Base-by-base conservation (phyloP, 1,284 basidiomycete species). In the Irpex rosettiformis region DNA sequence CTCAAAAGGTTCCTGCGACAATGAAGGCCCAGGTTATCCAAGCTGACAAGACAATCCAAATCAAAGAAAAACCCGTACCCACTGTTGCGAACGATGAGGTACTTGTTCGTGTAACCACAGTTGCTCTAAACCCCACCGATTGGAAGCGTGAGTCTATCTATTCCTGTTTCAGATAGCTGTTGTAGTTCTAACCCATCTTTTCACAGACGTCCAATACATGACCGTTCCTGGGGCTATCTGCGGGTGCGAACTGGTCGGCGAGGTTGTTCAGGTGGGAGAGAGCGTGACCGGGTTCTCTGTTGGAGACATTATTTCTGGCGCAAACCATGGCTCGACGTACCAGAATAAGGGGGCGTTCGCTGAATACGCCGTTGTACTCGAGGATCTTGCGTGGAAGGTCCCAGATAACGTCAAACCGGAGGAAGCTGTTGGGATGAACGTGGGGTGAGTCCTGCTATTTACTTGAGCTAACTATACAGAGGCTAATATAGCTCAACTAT, bases 371-470 rank as follows among this genome's bases (percentile, higher is more conserved):
- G 71, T 69, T 60, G 66, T 64, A 2, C 59, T 66, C n/a, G 68
- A 67, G 3, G 65, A 70, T n/a, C 63, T 73, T 1, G 66, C 69
- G 1, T 73, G 72, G 70, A 67, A 67, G 37, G 67, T 73, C 1
- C 73, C 75, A 2, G 61, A 65, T 2, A 65, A 51, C 13, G 25
- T 70, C 18, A 63, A 64, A 5, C 62, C 69, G 52, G 74, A 75
- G 33, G 68, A 77, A 51, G 79, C 78, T 0, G 74, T 75, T 7
- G 73, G 75, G 0, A 69, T 75, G 53, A 74, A 74, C 18, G 67
- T 73, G 51, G 72, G 67, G 56, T 77, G 60, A 61, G 68, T 70
- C 11, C 33, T 37, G 33, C n/a, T n/a, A n/a, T 11, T 22, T 6
- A 47, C 6, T n/a, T 21, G 43, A 4, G 16, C 43, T 45, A 33